Percentiles rank a stretch among this genome's conserved stretches.
These are phyloP conservation scores for Pelargonium myrrhifolium DNA, from an alignment of 441 rosid genomes.

Conservation along the genomic window DNA sequence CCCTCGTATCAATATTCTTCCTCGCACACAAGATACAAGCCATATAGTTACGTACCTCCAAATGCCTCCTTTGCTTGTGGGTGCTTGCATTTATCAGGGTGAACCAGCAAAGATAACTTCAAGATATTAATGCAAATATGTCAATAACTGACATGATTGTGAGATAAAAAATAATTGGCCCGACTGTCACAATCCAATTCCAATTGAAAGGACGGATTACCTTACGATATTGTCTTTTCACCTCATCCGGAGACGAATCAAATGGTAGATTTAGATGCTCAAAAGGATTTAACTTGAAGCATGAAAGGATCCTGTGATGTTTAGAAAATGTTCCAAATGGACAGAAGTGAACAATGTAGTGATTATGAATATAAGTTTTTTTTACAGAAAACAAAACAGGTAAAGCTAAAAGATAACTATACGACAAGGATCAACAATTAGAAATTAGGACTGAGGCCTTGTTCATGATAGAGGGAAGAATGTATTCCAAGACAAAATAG, in stretches of 20 bases:
- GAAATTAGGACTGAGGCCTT: no score
- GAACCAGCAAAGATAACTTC: constrained; percentile 84
- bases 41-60: constrained; percentile 42
- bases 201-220: constrained; percentile 27
- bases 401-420: no score
- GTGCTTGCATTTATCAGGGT: constrained; percentile 98
- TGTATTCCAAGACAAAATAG: no score
- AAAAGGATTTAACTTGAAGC: constrained; percentile 94
- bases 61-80: constrained; percentile 96
- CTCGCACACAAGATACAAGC: neutral
- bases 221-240: constrained; percentile 90
- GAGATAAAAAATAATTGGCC: neutral
- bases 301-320: constrained; percentile 73
- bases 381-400: no score
- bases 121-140: constrained; percentile 15
- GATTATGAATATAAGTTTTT: neutral
- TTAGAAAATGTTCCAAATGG: neutral
- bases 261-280: constrained; percentile 78
- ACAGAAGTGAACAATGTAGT: neutral
- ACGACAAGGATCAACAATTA: no score
- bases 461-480: no score
- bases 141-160: constrained; percentile 10
- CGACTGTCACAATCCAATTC: neutral
- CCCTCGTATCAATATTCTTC: neutral
- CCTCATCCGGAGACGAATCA: constrained; percentile 58